Base-by-base conservation (phyloP, 208 protist species). In the Acanthamoeba royreba region DNA sequence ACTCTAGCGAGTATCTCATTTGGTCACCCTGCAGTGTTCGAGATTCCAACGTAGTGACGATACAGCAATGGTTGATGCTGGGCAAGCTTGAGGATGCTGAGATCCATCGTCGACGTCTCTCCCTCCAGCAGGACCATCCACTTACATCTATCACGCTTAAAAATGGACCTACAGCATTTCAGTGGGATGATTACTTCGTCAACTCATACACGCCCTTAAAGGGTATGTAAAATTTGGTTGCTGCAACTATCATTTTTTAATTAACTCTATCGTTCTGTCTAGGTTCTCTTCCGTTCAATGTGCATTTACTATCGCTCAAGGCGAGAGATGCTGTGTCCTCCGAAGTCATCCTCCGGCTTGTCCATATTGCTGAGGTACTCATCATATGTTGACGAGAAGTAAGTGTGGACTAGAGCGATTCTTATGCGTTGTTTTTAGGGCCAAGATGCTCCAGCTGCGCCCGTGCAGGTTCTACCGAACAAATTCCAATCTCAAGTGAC, bases 241-340 rank as follows among this genome's bases (percentile, higher is more conserved):
- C n/a, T n/a, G n/a, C n/a, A 49, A 19, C 28, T 31, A 81, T 35
- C 22, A 13, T 83, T 22, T 83, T 19, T 40, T 83, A 47, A 83
- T 47, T 8, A 28, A 46, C 53, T 86, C 38, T 52, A 25, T 25
- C 4, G 38, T 42, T 42, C n/a, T 11, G 28, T 33, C 11, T 42
- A 9, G 79, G 17, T 11, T 42, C 33, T 19, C 43, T 61, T n/a
- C 85, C 85, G 40, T 25, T 11, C 85, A 91, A 91, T 25, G 40
- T 91, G 40, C 85, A 91, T 42, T n/a, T 91, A 42, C 35, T 69
- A 22, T 72, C 85, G 40, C 85, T 91, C 0, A 91, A 72, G 55
- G 85, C 35, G 11, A 52, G 77, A 31, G 85, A 91, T 38, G 55
- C 85, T 38, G 46, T 49, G 25, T 72, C 85, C 11, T 42, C 31